Base-by-base conservation (phyloP, 768 basidiomycete genomes). In the Amanita rimosa region DNA sequence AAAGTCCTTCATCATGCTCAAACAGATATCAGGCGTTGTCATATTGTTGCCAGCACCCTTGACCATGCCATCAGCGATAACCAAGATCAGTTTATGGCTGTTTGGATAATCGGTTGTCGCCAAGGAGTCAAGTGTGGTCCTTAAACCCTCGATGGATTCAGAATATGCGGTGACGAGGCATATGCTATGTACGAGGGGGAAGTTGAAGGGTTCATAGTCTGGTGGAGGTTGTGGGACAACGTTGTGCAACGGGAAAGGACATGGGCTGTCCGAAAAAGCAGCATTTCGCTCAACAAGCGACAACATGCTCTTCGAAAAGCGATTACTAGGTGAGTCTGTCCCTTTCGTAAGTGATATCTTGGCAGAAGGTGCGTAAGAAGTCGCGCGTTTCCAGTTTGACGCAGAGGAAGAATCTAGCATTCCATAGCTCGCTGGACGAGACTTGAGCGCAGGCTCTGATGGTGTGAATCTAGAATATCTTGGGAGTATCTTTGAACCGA, bases 81-180 rank as follows among this genome's bases (percentile, higher is more conserved):
- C 85, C 52, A 99, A 69, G 54, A 99, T 86, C 48, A 96, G 62
- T 60, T 98, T 98, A 72, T 99, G 96, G 55, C 85, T 88, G 67
- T 97, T 97, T 29, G 96, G 95, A 61, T 97, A 99, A 65, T 98
- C 95, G 26, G 95, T 97, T 3, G 96, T 98, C 6, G 94, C 92
- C 36, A 99, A 76, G 1, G 96, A 97, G 64, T 99, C 96, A n/a
- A 99, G 73, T 0, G 96, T 99, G 14, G 96, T 99, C 34, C 95
- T 79, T 1, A 99, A 72, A 68, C 96, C 96, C 63, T 96, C 94
- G 17, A 94, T 75, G 3, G 91, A 94, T 65, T 99, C 96, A 0
- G 95, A 96, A 64, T 99, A 99, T 1, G 96, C 96, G 1, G 96
- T 99, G 53, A 99, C 96, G 40, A 98, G 81, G 59, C 91, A 90